Base-by-base conservation (phyloP, 2,329 filamentous ascomycete genomes). In the Fusarium incarnatum region DNA sequence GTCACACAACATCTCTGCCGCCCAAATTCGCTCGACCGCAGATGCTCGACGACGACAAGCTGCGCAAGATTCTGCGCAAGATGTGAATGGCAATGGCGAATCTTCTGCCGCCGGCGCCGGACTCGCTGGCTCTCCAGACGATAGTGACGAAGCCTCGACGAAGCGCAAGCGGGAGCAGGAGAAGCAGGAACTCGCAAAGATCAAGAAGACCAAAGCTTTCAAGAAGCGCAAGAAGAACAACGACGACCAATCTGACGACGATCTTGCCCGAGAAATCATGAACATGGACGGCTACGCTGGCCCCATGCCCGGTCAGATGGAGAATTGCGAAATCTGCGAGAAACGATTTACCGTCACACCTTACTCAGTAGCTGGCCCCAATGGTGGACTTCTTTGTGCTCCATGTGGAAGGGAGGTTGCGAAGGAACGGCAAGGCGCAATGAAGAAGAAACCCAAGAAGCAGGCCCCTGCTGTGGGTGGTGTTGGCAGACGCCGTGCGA, bases 331-430 rank as follows among this genome's bases (percentile, higher is more conserved):
- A 67, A 82, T 90, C 5, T 98, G 95, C 79, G 86, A 87, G 45
- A 97, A 96, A 78, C 90, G 94, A 40, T 98, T 98, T 77, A 97
- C 94, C 0, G 94, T 98, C 46, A 98, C 95, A 0, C 87, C 93
- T 1, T 98, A 98, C 81, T 94, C 92, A 67, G 91, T 94, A 70
- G 87, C 90, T 28, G 94, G 92, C 1, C 92, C 93, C 1, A 85
- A 91, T n/a, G 94, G 94, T 6, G 94, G 94, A 18, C 83, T 98
- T n/a, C 84, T 98, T 3, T 98, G 95, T 77, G 85, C 86, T 6
- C 89, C 92, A 23, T 98, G 95, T 76, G 92, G 93, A 23, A 94
- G 92, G 74, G 88, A 93, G 67, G 80, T 92, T 53, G 87, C 87
- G 42, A 91, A 92, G 60, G 91, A 91, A 64, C 82, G 84, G 22